Evolutionary conservation across 805 yeast genomes (phyloP).

Genomic region (Barnettozyma sucrosica): DNA sequence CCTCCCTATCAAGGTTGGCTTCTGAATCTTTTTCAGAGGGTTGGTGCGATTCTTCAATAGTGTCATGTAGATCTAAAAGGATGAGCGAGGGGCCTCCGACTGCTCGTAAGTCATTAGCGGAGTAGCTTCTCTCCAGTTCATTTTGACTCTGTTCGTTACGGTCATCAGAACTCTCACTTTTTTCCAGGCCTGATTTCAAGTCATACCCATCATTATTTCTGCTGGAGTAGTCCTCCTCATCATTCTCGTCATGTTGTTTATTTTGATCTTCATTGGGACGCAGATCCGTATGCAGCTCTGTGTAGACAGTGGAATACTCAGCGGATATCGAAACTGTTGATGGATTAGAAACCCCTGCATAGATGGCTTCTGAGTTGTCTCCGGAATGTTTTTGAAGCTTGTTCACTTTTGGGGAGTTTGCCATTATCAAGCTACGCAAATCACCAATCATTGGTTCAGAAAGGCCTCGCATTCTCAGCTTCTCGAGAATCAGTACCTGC

Average conservation of each 20-base stretch:
- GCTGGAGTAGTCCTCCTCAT: no score
- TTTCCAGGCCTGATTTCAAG: background rate
- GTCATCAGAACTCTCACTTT: background rate
- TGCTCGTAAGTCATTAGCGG: background rate
- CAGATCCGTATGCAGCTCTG: background rate
- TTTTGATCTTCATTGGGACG: background rate
- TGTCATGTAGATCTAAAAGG: background rate
- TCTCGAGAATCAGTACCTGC: background rate
- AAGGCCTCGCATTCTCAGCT: slow-evolving; percentile 11
- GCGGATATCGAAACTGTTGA: background rate
- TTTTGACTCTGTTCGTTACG: background rate
- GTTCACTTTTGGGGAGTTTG: slow-evolving; percentile 10
- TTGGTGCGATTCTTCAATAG: background rate
- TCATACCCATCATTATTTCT: no score
- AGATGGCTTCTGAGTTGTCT: background rate
- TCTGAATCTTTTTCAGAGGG: background rate
- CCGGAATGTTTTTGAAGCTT: background rate
- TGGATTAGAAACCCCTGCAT: slow-evolving; percentile 1
- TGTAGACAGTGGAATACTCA: background rate
- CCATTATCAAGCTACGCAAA: slow-evolving; percentile 10
- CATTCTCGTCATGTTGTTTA: background rate
- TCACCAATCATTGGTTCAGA: slow-evolving; percentile 10
- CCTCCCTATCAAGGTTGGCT: background rate
- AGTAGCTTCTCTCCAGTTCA: background rate
- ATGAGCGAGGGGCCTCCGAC: background rate